Base-by-base conservation (phyloP, 306 rosid species). In the Rosa chinensis region DNA sequence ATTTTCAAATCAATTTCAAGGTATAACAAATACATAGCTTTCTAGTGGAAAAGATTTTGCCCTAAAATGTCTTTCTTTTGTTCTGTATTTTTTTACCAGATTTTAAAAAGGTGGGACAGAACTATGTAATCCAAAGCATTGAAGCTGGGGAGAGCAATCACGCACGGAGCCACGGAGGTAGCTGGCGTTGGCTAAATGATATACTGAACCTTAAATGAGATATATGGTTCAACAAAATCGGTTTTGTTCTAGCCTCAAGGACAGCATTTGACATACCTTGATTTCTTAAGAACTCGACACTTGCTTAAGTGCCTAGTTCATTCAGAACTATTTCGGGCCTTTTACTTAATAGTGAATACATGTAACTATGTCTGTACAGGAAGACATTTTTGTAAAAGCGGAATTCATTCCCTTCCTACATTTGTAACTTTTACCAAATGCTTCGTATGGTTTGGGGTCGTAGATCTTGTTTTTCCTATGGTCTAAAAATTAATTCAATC, bases 81-180 rank as follows among this genome's bases (percentile, higher is more conserved):
- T 32, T 32, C 37, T 32, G 2, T 32, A 3, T 39, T 80, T 64
- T 12, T 78, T 44, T 23, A 28, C 17, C 76, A 80, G 84, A 59
- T 56, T 44, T 76, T 25, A 43, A 78, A 70, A 56, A 67, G 78
- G 23, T 58, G 39, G 79, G 73, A 80, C 79, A 74, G 50, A 67
- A 80, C 79, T 10, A 62, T 74, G 2, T 74, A 74, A 75, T 25
- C 61, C 32, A 56, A 7, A 62, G 67, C 39, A 25, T n/a, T 17
- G 61, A 77, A 12, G 78, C 17, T 58, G 67, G 25, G 6, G n/a
- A 48, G 47, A 16, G 39, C 50, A 66, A 39, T 39, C 25, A 40
- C 47, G 71, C 20, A 39, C 11, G 16, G 14, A 39, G 2, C 48
- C 20, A 39, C 11, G 16, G 14, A 39, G 2, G 25, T 9, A 17